Percentiles rank a stretch among this genome's conserved stretches.
Conservation (phyloP, 129 eudicot genomes). For the Calendula officinalis region DNA sequence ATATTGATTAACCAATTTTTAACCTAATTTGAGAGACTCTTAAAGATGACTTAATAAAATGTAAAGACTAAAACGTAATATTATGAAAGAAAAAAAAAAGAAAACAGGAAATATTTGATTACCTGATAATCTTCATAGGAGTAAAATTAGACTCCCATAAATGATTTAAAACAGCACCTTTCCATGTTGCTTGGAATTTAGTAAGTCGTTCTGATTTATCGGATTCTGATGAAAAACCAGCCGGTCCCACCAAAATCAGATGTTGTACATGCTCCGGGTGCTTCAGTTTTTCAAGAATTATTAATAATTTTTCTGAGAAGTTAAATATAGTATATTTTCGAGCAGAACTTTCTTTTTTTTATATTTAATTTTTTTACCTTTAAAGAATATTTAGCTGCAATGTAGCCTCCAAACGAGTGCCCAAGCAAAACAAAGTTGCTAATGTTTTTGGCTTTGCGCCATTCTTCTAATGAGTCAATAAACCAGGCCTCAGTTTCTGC, state of each 20-base stretch:
- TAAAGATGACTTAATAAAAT: background rate
- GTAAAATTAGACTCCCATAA: constrained; percentile 98
- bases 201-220: constrained; percentile 68
- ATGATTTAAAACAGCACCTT: constrained; percentile 81
- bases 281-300: constrained; percentile 41
- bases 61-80: background rate
- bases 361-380: constrained; percentile 48
- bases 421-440: constrained; percentile 90
- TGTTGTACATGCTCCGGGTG: constrained; percentile 95
- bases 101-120: background rate
- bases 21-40: constrained; percentile 2
- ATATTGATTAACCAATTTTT: background rate
- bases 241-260: constrained; percentile 87
- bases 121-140: constrained; percentile 86
- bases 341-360: constrained; percentile 1
- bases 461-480: constrained; percentile 92
- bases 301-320: constrained; percentile 4
- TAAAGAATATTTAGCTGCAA: constrained; percentile 89
- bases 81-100: background rate
- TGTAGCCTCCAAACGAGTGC: constrained; percentile 96
- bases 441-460: constrained; percentile 93
- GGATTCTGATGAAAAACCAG: constrained; percentile 75
- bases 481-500: constrained; percentile 99
- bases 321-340: background rate
- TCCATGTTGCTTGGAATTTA: constrained; percentile 83